Evolutionary conservation across 164 flowering plant genomes (phyloP), one percentile per base, ranked within the genome.

Genomic region (Vitis rupestris): DNA sequence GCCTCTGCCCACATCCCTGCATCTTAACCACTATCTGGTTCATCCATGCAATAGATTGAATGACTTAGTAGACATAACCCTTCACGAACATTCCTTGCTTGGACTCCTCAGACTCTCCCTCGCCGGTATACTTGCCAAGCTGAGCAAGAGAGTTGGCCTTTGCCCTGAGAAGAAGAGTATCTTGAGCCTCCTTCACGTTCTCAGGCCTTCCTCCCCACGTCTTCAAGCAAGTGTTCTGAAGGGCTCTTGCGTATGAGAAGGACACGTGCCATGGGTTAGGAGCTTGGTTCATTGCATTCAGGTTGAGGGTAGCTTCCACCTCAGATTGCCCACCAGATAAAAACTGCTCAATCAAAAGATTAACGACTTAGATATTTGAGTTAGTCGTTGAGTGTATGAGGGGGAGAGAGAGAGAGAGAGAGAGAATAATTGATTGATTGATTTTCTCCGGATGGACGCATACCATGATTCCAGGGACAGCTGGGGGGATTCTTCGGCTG

Each of bases 41-140:
- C 83, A 49, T 80, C 83, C 77, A 77, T 77, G 67, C 81, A 81
- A 61, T 75, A 59, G 2, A 80, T 80, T 44, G 81, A 81, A 1
- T 78, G 76, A 14, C 66, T 68, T 75, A 83, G 77, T 85, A 87
- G 3, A 55, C 69, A 50, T 82, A 83, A 52, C 83, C 85, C 73
- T 87, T 83, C 47, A 83, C 88, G 53, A 81, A 83, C 87, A 85
- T 82, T 63, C 86, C 91, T 72, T 83, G 30, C 77, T 85, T 85
- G 57, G 87, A 73, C 67, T 83, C 91, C 54, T 85, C 85, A 0
- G 81, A 79, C 67, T 85, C 89, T 9, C 85, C 91, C 65, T 85
- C 85, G 9, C 82, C 84, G 1, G 84, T 80, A 81, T 85, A 87
- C 27, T 80, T 83, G 0, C 91, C 89, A 6, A 84, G 89, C 75